A percentile compares a stretch with the other conserved stretches of the same genome.
Evolutionary conservation across 1,139 yeast species (phyloP).

Genomic region (Pichia sp.): DNA sequence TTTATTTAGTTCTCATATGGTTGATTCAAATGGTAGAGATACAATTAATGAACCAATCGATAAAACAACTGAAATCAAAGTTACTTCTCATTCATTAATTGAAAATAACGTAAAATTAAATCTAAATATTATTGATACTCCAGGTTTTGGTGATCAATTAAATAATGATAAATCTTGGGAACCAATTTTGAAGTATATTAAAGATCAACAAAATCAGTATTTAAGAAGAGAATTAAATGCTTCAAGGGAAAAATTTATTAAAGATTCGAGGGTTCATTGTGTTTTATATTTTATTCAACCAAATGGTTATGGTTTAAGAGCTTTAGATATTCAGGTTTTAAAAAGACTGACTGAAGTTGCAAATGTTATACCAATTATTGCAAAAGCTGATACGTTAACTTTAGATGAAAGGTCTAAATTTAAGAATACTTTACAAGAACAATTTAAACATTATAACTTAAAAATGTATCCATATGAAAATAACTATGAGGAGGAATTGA

Average conservation of each 20-base stretch:
- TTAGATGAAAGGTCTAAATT: conserved; percentile 74
- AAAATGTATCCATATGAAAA: conserved; percentile 70
- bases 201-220: conserved; percentile 92
- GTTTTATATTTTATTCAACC: conserved; percentile 89
- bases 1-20: conserved; percentile 75
- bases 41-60: conserved; percentile 64
- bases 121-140: conserved; percentile 87
- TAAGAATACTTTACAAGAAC: conserved; percentile 69
- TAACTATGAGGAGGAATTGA: conserved; percentile 52
- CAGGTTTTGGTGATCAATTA: conserved; percentile 96
- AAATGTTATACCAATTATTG: conserved; percentile 92
- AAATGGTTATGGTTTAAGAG: conserved; percentile 71
- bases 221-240: conserved; percentile 95
- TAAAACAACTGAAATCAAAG: conserved; percentile 83
- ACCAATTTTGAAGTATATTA: conserved; percentile 87
- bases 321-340: conserved; percentile 76
- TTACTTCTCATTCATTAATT: conserved; percentile 58
- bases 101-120: conserved; percentile 87
- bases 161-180: conserved; percentile 97
- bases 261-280: conserved; percentile 93
- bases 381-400: conserved; percentile 86
- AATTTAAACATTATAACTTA: conserved; percentile 67
- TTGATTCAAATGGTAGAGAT: conserved; percentile 66
- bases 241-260: conserved; percentile 76
- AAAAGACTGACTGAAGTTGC: conserved; percentile 84